Evolutionary conservation across 768 basidiomycete species (phyloP), one percentile per base, ranked within the genome.

Genomic region (Hericium rajendrae): DNA sequence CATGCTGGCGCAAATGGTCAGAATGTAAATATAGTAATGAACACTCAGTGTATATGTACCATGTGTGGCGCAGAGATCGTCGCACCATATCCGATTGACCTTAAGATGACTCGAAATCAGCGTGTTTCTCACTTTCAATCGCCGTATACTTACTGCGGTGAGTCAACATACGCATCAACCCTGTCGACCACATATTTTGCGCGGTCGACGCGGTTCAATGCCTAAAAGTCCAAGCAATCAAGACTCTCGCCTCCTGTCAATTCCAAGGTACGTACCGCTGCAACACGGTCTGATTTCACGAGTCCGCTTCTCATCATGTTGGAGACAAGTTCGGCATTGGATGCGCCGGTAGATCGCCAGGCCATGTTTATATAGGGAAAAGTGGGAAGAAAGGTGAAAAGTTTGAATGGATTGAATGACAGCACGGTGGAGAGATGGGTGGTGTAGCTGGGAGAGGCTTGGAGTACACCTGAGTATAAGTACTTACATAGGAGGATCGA

Each of bases 21-120:
- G 51, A 9, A 54, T 18, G 56, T 46, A 48, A 32, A 10, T 41
- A 18, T 10, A 51, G 3, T 3, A 18, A 49, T 28, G 28, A 15
- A 22, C 24, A 16, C 18, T 53, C 51, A 50, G 6, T 32, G 43
- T 4, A 32, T 38, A 39, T 65, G 67, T 54, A 86, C 88, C 94
- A 98, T 98, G 68, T 99, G 95, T 1, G 95, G 95, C 0, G 95
- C 95, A 40, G 88, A 91, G 60, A 99, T 97, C 0, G 95, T 99
- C 13, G 94, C 94, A 12, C 83, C 85, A 65, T 87, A 79, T 2
- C 89, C 88, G 53, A 94, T 93, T 16, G 89, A 64, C 38, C 59
- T 59, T 16, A 22, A 38, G 18, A 15, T 10, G 50, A 4, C n/a
- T 12, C 22, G 9, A 48, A 32, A 22, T 60, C 16, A 50, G 46